phyloP scores from a whole-genome alignment of 2,329 filamentous ascomycete genomes.

The Alternaria sp. region DNA sequence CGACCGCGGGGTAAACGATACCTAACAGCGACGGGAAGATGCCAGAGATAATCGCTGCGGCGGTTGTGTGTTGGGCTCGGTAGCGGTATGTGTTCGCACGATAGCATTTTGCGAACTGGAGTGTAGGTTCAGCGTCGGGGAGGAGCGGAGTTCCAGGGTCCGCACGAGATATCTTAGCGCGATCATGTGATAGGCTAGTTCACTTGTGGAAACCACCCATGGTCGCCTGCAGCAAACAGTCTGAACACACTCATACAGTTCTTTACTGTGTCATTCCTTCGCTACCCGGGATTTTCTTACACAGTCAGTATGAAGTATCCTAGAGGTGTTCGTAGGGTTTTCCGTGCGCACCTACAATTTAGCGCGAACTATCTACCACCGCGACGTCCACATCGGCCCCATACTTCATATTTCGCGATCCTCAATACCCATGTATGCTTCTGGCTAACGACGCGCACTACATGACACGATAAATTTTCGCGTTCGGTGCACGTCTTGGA shows the following conservation, averaged over 20 bases:
- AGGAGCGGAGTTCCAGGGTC: neutral
- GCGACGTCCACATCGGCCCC: neutral
- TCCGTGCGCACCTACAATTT: neutral
- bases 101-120: neutral
- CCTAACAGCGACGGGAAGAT: neutral
- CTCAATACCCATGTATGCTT: neutral
- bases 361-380: neutral
- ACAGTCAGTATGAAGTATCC: accelerated
- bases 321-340: neutral
- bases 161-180: neutral
- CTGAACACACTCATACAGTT: neutral
- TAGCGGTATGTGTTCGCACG: neutral
- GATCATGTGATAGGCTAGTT: neutral
- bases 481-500: neutral
- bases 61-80: neutral
- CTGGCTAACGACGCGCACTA: neutral
- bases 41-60: neutral
- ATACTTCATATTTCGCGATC: neutral
- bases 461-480: accelerated
- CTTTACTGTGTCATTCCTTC: neutral
- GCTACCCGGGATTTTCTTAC: accelerated
- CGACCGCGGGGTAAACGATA: neutral
- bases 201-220: neutral
- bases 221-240: neutral
- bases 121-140: no score